These are phyloP conservation scores for Funneliformis caledonium DNA, from an alignment of 371 early-diverging fungal species.

Conservation along the genomic window DNA sequence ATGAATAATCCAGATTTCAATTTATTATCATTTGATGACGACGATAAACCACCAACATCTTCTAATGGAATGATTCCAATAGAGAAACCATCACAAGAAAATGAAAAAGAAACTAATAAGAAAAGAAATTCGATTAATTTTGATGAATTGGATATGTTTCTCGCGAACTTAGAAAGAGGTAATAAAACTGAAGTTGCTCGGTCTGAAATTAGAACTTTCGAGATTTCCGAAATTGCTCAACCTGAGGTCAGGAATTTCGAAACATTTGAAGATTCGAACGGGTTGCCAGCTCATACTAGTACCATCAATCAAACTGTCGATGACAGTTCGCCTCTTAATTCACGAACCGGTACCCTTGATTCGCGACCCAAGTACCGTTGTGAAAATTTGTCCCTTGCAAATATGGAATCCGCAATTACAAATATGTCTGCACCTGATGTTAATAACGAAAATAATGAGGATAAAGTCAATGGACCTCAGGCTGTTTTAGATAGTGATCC, in stretches of 20 bases:
- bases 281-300: neutral
- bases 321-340: no score
- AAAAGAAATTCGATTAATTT: neutral
- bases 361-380: neutral
- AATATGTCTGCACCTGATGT: neutral
- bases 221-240: no score
- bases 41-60: neutral
- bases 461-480: neutral
- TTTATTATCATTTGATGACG: neutral
- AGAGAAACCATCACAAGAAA: no score
- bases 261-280: neutral
- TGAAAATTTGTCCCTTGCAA: no score
- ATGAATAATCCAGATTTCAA: neutral
- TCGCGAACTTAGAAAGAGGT: no score
- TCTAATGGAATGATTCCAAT: no score
- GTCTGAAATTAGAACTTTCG: no score
- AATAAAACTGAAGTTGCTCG: no score
- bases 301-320: neutral
- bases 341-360: neutral
- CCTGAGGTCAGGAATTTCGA: no score
- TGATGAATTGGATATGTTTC: no score
- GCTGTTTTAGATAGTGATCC: neutral
- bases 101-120: neutral
- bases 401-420: neutral
- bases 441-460: neutral